phyloP scores from a whole-genome alignment of 805 yeast species.

The Huiozyma naganishii region DNA sequence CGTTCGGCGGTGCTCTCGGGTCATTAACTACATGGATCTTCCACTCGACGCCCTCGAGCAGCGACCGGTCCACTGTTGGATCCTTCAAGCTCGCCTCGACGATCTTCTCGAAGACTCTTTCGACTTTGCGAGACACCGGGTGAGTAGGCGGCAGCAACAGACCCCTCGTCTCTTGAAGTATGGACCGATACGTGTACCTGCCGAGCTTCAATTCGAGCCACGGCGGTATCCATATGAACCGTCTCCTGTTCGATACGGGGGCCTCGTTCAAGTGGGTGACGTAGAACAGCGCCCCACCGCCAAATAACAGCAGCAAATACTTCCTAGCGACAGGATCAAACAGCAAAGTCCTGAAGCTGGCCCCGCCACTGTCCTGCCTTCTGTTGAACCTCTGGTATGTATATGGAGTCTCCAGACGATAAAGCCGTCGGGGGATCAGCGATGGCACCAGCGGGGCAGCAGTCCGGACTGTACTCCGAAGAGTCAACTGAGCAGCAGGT shows the following conservation, averaged over 20 bases:
- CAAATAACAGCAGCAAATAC: constrained; percentile 26
- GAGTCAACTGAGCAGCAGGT: too few species aligned
- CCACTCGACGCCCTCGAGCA: constrained; percentile 43
- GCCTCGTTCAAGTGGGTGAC: constrained; percentile 60
- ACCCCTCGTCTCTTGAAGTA: constrained; percentile 42
- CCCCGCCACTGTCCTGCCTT: neutral
- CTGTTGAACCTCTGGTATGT: constrained; percentile 1
- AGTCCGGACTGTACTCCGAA: too few species aligned
- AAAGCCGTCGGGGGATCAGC: too few species aligned
- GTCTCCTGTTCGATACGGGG: constrained; percentile 61
- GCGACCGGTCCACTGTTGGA: constrained; percentile 26
- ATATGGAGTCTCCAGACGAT: neutral
- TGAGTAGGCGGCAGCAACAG: constrained; percentile 50
- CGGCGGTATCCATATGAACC: constrained; percentile 64
- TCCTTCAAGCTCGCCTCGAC: constrained; percentile 44
- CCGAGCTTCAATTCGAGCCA: constrained; percentile 57
- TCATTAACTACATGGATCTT: constrained; percentile 67
- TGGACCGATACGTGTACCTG: constrained; percentile 48
- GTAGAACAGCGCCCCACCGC: constrained; percentile 30
- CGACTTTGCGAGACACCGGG: constrained; percentile 48
- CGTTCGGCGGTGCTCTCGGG: constrained; percentile 77
- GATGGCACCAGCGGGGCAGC: too few species aligned
- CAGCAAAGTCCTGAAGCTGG: constrained; percentile 3
- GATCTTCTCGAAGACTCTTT: constrained; percentile 52
- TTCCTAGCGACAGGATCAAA: constrained; percentile 25